phyloP scores from a whole-genome alignment of 2,329 filamentous ascomycete genomes.

The Xylariaceae sp. region DNA sequence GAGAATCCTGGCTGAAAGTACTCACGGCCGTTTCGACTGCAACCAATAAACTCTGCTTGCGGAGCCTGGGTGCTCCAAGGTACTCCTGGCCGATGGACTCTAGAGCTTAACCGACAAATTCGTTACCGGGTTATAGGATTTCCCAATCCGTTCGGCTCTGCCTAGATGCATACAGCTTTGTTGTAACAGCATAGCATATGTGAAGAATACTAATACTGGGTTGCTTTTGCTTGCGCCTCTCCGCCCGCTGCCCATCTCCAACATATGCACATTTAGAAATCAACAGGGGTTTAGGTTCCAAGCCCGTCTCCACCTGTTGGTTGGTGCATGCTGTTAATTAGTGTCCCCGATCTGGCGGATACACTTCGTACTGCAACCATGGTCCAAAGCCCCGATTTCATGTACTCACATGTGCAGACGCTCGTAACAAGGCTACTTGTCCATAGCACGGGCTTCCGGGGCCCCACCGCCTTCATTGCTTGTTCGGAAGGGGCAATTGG shows the following conservation, averaged over 20 bases:
- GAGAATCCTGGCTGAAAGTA: constrained; percentile 23
- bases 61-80: constrained; percentile 29
- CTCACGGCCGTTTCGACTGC: constrained; percentile 29
- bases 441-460: not conserved
- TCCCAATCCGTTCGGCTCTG: constrained; percentile 1
- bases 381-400: not conserved
- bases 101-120: constrained; percentile 7
- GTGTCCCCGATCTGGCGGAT: not conserved
- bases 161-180: constrained; percentile 13
- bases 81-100: constrained; percentile 9
- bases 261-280: constrained; percentile 2
- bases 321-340: constrained; percentile 1
- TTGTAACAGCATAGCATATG: constrained; percentile 18
- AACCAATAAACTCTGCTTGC: constrained; percentile 26
- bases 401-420: too few relatives aligned
- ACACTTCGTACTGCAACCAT: constrained; percentile 2
- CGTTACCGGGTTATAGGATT: constrained; percentile 13
- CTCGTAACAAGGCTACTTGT: constrained; percentile 2
- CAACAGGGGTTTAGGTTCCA: not conserved
- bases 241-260: constrained; percentile 1
- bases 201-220: not conserved
- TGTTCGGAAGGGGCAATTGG: not conserved
- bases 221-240: constrained; percentile 5
- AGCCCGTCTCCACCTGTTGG: not conserved
- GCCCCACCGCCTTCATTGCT: not conserved